Evolutionary conservation across 139 green algal species (phyloP).

Genomic region (Picochlorum sp.): DNA sequence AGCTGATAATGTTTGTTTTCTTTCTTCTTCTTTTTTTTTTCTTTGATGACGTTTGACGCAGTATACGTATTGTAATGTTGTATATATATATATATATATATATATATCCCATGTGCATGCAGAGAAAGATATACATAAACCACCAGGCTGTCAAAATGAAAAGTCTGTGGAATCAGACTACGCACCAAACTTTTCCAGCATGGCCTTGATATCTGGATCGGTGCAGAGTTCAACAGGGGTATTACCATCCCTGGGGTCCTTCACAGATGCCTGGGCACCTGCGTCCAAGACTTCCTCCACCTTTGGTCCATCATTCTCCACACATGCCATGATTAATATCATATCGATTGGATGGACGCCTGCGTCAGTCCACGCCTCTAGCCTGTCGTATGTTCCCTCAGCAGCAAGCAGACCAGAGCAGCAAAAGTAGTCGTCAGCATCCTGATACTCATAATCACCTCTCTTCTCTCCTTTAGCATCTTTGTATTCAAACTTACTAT

Average conservation of each 20-base stretch:
- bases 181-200: too few species aligned
- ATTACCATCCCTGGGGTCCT: conserved; percentile 47
- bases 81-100: too few species aligned
- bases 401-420: conserved; percentile 91
- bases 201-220: conserved; percentile 40
- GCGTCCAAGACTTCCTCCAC: conserved; percentile 77
- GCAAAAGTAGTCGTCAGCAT: conserved; percentile 95
- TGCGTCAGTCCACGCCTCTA: conserved; percentile 62
- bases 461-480: conserved; percentile 6
- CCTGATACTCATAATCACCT: conserved; percentile 58
- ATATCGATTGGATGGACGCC: conserved; percentile 75
- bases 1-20: too few species aligned
- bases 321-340: conserved; percentile 77
- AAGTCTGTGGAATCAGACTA: too few species aligned
- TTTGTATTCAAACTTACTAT: not conserved
- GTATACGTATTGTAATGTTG: too few species aligned
- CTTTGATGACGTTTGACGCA: too few species aligned
- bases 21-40: too few species aligned
- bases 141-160: too few species aligned
- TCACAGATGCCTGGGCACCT: conserved; percentile 48
- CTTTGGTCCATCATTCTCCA: conserved; percentile 85
- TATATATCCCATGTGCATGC: too few species aligned
- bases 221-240: conserved; percentile 51
- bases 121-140: too few species aligned
- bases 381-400: conserved; percentile 68